Base-by-base conservation (phyloP, 1,284 basidiomycete species). In the Tremellales sp. region DNA sequence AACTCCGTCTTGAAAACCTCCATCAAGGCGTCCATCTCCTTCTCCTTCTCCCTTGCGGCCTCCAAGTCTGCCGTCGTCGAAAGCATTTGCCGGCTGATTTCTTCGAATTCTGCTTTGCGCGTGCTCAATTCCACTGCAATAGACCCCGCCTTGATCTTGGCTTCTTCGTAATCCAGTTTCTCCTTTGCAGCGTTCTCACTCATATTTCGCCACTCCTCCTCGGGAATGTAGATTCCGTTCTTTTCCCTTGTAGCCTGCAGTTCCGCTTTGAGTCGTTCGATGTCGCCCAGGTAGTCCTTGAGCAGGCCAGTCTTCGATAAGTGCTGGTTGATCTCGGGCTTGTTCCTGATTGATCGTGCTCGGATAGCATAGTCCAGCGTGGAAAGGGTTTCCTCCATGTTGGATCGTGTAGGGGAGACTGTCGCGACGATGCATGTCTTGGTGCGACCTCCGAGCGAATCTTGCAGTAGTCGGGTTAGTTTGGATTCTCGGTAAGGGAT, bases 391-490 rank as follows among this genome's bases (percentile, higher is more conserved):
- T 98, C 95, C 72, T 99, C 95, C 74, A 95, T 81, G 68, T 95
- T 97, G 22, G 83, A 86, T 18, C 86, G 81, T 4, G 89, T 87
- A 2, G 93, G 92, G 8, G 88, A 92, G 58, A 95, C 81, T 1
- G 94, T 98, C 0, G 95, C 95, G 54, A 99, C 87, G 66, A 99
- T 94, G 65, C 91, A 97, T 0, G 95, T 99, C 75, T 97, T 98
- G 7, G 95, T 98, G 21, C 85, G 81, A 0, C 95, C 95, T n/a
- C 95, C 95, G 5, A 99, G 80, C 14, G 95, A 99, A 71, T 99
- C 95, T 84, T 98, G 94, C 5, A 99, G 79, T 3, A 99, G 79
- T 31, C 95, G 87, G 4, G 95, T 98, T 47, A 99, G 84, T 68
- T 98, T 98, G 14, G 79, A 80, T 51, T 81, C 79, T 49, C 92